Conservation (phyloP, 1,139 yeast genomes). For the Geotrichum aggregatum region DNA sequence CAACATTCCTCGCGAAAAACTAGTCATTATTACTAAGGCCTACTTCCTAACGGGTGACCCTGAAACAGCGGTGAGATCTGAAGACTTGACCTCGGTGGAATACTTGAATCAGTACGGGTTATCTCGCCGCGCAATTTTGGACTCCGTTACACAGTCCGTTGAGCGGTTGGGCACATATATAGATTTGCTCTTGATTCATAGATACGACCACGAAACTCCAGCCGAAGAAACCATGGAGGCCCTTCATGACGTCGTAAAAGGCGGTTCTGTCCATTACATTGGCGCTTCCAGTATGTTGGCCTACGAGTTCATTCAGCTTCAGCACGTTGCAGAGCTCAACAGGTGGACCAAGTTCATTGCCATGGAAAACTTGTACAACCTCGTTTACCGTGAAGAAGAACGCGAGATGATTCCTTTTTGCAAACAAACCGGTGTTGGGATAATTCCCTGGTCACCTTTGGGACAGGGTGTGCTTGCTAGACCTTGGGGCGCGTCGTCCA, state of each 20-base stretch:
- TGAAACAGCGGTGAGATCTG: constrained; percentile 39
- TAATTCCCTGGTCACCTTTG: constrained; percentile 48
- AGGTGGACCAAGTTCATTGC: constrained; percentile 51
- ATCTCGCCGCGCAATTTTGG: constrained; percentile 48
- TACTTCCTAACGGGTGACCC: constrained; percentile 45
- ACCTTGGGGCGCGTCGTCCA: too few species aligned
- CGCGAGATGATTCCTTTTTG: constrained; percentile 48
- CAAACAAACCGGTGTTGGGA: constrained; percentile 36
- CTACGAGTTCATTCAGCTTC: constrained; percentile 43
- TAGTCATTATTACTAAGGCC: constrained; percentile 48
- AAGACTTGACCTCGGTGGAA: background rate
- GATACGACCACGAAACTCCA: constrained; percentile 21
- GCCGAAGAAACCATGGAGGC: constrained; percentile 51
- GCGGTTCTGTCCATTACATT: constrained; percentile 50
- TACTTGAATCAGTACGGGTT: constrained; percentile 39
- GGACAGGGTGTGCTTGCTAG: constrained; percentile 45
- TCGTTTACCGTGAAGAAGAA: constrained; percentile 53
- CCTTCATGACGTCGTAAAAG: constrained; percentile 49
- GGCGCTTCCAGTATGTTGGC: constrained; percentile 56
- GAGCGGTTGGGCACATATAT: constrained; percentile 63
- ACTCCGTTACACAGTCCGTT: constrained; percentile 44
- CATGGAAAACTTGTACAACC: constrained; percentile 53
- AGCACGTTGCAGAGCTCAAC: constrained; percentile 45
- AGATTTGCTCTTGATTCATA: constrained; percentile 57
- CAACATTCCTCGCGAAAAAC: constrained; percentile 25